These are phyloP conservation scores for Thalassiosira livingstoniorum DNA, from an alignment of 352 stramenopile genomes.

Conservation along the genomic window DNA sequence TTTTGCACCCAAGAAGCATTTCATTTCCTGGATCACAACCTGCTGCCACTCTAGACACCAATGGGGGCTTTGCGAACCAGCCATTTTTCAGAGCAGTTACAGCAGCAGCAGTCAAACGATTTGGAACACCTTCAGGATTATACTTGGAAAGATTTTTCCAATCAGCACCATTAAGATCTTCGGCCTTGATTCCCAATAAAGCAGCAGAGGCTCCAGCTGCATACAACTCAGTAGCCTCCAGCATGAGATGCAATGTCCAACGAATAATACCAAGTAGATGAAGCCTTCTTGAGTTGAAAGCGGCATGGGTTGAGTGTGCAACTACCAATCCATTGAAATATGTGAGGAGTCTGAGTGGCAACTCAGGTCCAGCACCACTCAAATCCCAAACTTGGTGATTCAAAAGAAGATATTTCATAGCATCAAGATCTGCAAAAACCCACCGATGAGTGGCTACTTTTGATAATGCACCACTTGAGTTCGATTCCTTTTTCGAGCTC, in stretches of 20 bases:
- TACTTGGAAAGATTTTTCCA: background rate
- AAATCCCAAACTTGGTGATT: constrained; percentile 88
- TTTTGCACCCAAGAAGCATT: constrained; percentile 84
- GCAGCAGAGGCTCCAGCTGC: constrained; percentile 60
- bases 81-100: constrained; percentile 61
- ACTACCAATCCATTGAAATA: constrained; percentile 84
- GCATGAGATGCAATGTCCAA: constrained; percentile 86
- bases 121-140: constrained; percentile 10
- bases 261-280: constrained; percentile 84
- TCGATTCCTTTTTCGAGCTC: constrained; percentile 35
- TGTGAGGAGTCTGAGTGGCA: constrained; percentile 77
- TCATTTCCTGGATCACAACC: constrained; percentile 82
- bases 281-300: constrained; percentile 85
- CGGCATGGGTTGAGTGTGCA: constrained; percentile 80
- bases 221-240: constrained; percentile 85
- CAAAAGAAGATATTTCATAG: constrained; percentile 86
- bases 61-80: constrained; percentile 75
- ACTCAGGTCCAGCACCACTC: constrained; percentile 70
- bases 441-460: constrained; percentile 68
- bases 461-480: constrained; percentile 42
- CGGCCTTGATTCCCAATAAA: constrained; percentile 24
- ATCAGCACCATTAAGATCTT: constrained; percentile 28
- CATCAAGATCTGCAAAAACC: constrained; percentile 87
- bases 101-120: constrained; percentile 12
- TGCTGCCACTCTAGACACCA: constrained; percentile 74